Evolutionary conservation across 2,329 filamentous ascomycete genomes (phyloP), one percentile per base, ranked within the genome.

Genomic region (Leptographium lundbergii): DNA sequence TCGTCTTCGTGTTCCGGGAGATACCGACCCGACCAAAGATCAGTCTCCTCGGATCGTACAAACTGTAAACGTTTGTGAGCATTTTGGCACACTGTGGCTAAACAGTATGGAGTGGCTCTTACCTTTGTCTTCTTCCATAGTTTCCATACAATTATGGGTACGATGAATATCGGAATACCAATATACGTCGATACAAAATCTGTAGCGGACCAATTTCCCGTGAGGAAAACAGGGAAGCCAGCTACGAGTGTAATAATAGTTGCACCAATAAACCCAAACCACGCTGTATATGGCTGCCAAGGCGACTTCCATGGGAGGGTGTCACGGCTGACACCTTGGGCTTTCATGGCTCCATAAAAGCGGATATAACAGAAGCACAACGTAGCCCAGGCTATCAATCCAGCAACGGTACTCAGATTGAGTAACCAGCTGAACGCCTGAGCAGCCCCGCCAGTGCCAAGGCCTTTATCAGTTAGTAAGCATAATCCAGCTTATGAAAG

Each of bases 311-410:
- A 57, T 14, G 85, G 84, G 22, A 90, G 71, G 1, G 74, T 78
- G 59, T 83, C 75, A 9, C 85, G 77, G 57, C 81, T 75, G 48
- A 89, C 75, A 4, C 85, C 85, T 66, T 89, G 82, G 10, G 77
- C 78, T 11, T 78, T 73, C 24, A 86, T 78, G 1, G 85, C 86
- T 60, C 81, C 78, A 68, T 85, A 79, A 71, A 89, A 91, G 39
- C 81, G 78, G 54, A 89, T 72, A 69, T 87, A 89, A 0, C 84
- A 85, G 64, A 85, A 77, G 62, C 81, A 81, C 64, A 87, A 83
- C 62, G 82, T 78, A 10, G 80, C 78, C 77, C 85, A 88, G 56
- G 84, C 81, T 67, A 88, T 82, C 22, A 88, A 76, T 60, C 85
- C 84, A 3, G 85, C 86, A 9, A 87, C 84, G 25, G 86, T 86